Evolutionary conservation across 2,329 filamentous ascomycete species (phyloP), one percentile per base, ranked within the genome.

Genomic region (Ophiostoma tasmaniense): DNA sequence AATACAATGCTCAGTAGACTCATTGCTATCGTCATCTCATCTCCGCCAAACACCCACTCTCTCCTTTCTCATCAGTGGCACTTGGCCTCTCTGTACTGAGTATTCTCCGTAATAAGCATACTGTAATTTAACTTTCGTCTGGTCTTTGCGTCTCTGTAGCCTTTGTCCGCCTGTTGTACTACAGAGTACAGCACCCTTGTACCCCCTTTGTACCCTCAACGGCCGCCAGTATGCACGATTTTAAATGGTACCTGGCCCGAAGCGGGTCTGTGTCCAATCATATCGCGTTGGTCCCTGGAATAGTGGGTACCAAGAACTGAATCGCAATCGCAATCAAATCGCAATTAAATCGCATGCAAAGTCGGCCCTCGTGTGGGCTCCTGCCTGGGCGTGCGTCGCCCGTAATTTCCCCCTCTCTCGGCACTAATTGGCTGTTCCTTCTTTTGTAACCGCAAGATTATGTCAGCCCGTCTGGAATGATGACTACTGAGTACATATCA

Each of bases 331-430:
- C 55, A 61, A 61, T 10, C 50, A 39, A 39, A 39, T 39, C 14
- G 25, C 52, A 59, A 59, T 59, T 8, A 61, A 61, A 30, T 28
- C 55, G 25, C 22, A 30, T 17, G 55, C 25, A 61, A 30, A 61
- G 30, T 22, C 55, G 55, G 55, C 55, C 22, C 52, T 28, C 52
- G 0, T n/a, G 50, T 52, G 50, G 50, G 50, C n/a, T 52, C n/a
- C 8, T 52, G 22, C 50, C 50, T 61, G 25, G 55, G 25, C 55
- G 55, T 61, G 50, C 55, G 55, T 33, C 55, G 55, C 25, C 55
- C 55, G 55, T 61, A 61, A 61, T 61, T 61, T 61, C 55, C 55
- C 55, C 55, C 55, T 61, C 55, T 61, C 55, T 55, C 8, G 50
- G n/a, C 22, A 55, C 50, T 55, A 22, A 55, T 55, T 55, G 50